Evolutionary conservation across 495 filamentous ascomycete species (phyloP).

Genomic region (Hypoxylon cercidicola): DNA sequence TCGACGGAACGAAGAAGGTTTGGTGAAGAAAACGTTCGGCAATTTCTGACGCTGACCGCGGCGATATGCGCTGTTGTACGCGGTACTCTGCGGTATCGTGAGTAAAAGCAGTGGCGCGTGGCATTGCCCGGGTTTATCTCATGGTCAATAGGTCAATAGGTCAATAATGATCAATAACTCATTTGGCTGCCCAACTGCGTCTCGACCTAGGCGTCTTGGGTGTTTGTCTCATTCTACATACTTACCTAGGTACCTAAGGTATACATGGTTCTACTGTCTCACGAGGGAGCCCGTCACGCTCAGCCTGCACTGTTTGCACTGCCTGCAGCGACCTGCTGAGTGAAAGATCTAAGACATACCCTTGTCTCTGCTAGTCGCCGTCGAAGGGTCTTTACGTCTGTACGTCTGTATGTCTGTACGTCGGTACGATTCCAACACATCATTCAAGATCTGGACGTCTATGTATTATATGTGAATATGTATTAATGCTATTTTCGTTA

Average conservation of each 20-base stretch:
- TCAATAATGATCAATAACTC: conserved; percentile 4
- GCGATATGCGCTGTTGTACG: too few relatives aligned
- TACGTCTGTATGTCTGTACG: too few relatives aligned
- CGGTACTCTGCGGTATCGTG: conserved; percentile 25
- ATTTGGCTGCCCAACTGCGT: conserved; percentile 34
- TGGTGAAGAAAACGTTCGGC: conserved; percentile 26
- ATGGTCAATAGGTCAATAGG: conserved; percentile 27
- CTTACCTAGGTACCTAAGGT: too few relatives aligned
- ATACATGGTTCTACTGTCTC: conserved; percentile 32
- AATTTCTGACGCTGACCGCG: conserved; percentile 28
- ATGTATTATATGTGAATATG: background rate
- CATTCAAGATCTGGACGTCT: background rate
- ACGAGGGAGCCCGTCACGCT: conserved; percentile 42
- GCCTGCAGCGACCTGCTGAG: conserved; percentile 39
- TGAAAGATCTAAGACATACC: conserved; percentile 10
- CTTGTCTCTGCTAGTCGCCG: conserved; percentile 3
- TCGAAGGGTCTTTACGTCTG: too few relatives aligned
- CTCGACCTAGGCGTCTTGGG: conserved; percentile 10
- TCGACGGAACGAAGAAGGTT: conserved; percentile 18
- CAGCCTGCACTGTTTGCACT: too few relatives aligned
- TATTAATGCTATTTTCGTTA: conserved; percentile 8
- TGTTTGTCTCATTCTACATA: conserved; percentile 32
- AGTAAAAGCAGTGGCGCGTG: conserved; percentile 35
- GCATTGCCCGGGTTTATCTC: conserved; percentile 27
- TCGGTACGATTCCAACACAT: conserved; percentile 22